Evolutionary conservation across 2,329 filamentous ascomycete species (phyloP).

Genomic region (Hypomyces perniciosus): DNA sequence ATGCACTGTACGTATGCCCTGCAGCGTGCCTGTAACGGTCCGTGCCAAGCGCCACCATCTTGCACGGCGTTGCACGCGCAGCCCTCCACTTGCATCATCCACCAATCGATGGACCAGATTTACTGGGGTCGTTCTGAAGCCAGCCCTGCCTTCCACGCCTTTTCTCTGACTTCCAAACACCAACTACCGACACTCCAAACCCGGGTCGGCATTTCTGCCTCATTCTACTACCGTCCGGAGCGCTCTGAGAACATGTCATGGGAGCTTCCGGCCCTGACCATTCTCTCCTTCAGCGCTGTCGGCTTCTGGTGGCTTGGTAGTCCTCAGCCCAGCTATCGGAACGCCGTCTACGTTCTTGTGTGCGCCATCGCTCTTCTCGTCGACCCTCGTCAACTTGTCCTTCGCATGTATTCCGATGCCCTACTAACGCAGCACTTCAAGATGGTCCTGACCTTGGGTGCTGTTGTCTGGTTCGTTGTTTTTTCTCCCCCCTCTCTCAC

Average conservation of each 20-base stretch:
- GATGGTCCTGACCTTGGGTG: conserved; percentile 49
- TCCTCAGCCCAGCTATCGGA: conserved; percentile 26
- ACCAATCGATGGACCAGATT: conserved; percentile 23
- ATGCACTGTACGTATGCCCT: not conserved
- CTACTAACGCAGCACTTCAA: conserved; percentile 45
- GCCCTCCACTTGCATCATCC: conserved; percentile 2
- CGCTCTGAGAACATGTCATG: conserved; percentile 39
- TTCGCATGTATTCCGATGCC: conserved; percentile 32
- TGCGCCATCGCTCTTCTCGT: conserved; percentile 28
- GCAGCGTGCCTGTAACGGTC: not conserved
- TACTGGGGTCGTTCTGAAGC: conserved; percentile 20
- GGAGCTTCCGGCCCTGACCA: conserved; percentile 35
- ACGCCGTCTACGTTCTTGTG: conserved; percentile 26
- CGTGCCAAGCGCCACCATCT: conserved; percentile 1
- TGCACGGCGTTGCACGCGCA: conserved; percentile 3
- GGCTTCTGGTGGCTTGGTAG: conserved; percentile 33
- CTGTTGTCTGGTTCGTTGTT: conserved; percentile 42
- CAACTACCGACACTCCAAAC: conserved; percentile 22
- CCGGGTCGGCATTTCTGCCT: conserved; percentile 12
- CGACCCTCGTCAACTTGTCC: conserved; percentile 26
- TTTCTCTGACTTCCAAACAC: conserved; percentile 20
- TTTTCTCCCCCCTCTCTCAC: conserved; percentile 6
- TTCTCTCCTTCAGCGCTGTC: conserved; percentile 34
- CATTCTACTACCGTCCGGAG: conserved; percentile 14
- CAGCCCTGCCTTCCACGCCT: conserved; percentile 13